phyloP scores from a whole-genome alignment of 2,329 filamentous ascomycete species.

The Aspergillus felis region DNA sequence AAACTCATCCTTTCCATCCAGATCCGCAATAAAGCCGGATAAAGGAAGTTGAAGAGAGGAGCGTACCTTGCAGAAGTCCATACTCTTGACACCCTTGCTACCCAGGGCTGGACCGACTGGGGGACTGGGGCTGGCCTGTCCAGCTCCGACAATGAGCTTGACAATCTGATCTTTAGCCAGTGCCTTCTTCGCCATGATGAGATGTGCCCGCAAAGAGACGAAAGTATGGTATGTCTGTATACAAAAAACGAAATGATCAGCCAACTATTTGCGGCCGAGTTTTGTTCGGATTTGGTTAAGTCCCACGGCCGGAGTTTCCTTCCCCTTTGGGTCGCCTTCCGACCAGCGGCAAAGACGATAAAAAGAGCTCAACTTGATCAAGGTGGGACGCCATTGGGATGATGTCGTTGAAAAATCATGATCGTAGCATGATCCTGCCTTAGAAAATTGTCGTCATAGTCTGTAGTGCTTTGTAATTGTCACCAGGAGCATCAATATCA shows the following conservation, averaged over 20 bases:
- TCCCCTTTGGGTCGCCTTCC: neutral
- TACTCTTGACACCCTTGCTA: conserved; percentile 96
- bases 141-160: conserved; percentile 95
- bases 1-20: no score
- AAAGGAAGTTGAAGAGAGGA: neutral
- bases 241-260: neutral
- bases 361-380: neutral
- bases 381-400: neutral
- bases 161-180: conserved; percentile 69
- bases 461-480: neutral
- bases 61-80: conserved; percentile 96
- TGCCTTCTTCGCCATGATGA: conserved; percentile 50
- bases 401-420: neutral
- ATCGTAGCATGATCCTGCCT: neutral
- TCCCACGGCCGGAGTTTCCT: conserved; percentile 16
- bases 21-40: neutral
- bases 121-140: conserved; percentile 89
- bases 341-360: neutral
- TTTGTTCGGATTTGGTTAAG: conserved; percentile 11
- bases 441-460: neutral
- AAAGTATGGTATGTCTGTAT: neutral
- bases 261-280: conserved; percentile 12
- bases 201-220: neutral
- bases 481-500: neutral
- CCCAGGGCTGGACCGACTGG: conserved; percentile 94